Conservation (phyloP, 495 filamentous ascomycete species). For the Daldinia caldariorum region DNA sequence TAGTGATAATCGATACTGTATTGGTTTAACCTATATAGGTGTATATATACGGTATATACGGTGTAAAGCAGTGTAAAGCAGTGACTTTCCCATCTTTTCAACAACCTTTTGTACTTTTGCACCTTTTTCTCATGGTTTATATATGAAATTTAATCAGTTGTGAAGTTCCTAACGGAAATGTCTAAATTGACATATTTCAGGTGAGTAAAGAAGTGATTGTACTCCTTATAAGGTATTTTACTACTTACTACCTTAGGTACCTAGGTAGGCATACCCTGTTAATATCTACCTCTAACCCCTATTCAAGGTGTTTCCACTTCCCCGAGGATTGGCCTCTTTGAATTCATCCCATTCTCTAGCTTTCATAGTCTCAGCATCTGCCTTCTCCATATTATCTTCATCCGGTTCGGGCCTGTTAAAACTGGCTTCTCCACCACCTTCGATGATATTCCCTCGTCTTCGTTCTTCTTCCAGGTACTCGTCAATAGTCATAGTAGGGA, state of each 20-base stretch:
- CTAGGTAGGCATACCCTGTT: too few relatives aligned
- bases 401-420: conserved; percentile 75
- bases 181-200: background rate
- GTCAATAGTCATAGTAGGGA: conserved; percentile 98
- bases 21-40: background rate
- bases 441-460: conserved; percentile 85
- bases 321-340: conserved; percentile 86
- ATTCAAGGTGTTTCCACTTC: conserved; percentile 87
- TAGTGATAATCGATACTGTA: background rate
- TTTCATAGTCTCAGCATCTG: conserved; percentile 90
- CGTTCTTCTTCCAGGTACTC: conserved; percentile 96
- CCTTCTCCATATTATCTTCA: conserved; percentile 87
- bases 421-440: conserved; percentile 87
- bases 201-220: background rate
- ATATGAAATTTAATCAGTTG: background rate
- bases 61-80: background rate
- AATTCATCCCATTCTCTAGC: conserved; percentile 96
- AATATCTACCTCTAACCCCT: conserved; percentile 71
- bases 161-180: background rate
- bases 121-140: background rate
- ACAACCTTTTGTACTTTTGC: background rate
- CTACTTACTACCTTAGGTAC: too few relatives aligned
- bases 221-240: background rate
- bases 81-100: background rate
- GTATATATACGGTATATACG: background rate